Conservation (phyloP, 2,329 filamentous ascomycete species). For the Pseudocercospora vitis region DNA sequence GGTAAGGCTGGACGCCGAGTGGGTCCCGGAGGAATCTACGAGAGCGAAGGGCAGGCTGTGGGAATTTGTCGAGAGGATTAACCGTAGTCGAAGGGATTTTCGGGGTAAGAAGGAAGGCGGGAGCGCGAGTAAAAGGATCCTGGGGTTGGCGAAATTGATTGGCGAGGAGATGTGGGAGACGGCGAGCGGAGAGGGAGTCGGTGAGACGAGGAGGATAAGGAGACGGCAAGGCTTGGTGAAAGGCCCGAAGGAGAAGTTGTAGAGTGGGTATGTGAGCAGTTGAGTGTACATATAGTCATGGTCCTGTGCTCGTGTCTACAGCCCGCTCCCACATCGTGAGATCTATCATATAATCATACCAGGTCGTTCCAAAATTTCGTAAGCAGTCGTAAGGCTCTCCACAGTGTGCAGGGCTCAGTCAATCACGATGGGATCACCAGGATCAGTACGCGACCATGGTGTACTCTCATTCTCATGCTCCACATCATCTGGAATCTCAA, state of each 20-base stretch:
- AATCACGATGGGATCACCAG: neutral
- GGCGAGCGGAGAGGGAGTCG: slow-evolving; percentile 25
- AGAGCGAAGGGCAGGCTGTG: slow-evolving; percentile 77
- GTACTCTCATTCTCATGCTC: neutral
- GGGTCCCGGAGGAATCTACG: slow-evolving; percentile 59
- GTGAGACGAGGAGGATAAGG: slow-evolving; percentile 33
- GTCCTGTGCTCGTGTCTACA: too few relatives aligned
- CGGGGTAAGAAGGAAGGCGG: slow-evolving; percentile 92
- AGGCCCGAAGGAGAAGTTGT: slow-evolving; percentile 26
- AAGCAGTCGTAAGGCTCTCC: too few relatives aligned
- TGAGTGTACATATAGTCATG: too few relatives aligned
- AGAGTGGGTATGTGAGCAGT: too few relatives aligned
- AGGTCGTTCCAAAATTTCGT: neutral
- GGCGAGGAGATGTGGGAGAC: slow-evolving; percentile 68
- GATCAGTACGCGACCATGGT: neutral
- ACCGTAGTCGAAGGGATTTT: slow-evolving; percentile 70
- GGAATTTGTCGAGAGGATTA: slow-evolving; percentile 89
- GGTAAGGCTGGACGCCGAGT: slow-evolving; percentile 61
- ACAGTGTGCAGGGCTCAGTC: neutral
- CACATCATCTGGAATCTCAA: neutral
- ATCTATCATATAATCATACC: neutral
- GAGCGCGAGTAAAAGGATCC: slow-evolving; percentile 79
- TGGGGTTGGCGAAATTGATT: slow-evolving; percentile 72
- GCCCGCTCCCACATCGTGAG: too few relatives aligned
- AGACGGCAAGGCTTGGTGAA: slow-evolving; percentile 36